These are phyloP conservation scores for Colletotrichum sp. DNA, from an alignment of 2,329 filamentous ascomycete genomes.

Conservation along the genomic window DNA sequence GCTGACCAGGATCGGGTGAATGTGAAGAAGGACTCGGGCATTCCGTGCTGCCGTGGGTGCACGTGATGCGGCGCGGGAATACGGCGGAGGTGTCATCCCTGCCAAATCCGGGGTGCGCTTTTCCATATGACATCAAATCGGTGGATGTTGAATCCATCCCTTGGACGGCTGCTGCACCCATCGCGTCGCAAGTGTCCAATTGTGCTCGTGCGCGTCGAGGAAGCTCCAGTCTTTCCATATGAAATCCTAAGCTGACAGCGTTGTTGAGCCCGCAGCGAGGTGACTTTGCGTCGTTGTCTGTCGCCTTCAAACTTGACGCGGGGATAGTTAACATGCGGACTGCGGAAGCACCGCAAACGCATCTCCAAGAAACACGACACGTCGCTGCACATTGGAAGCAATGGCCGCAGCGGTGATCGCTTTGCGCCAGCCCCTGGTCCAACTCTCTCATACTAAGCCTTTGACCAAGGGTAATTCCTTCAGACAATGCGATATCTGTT, in stretches of 20 bases:
- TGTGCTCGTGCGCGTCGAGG: background rate
- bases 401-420: conserved; percentile 19
- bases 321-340: conserved; percentile 17
- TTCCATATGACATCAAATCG: conserved; percentile 3
- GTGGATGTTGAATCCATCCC: background rate
- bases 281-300: background rate
- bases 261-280: background rate
- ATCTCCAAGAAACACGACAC: conserved; percentile 18
- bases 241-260: background rate
- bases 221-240: background rate
- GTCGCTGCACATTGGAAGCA: conserved; percentile 20
- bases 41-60: background rate
- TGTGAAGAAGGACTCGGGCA: background rate
- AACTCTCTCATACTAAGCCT: background rate
- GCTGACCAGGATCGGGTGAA: background rate
- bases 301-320: background rate
- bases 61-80: background rate
- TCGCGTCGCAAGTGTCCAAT: background rate
- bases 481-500: too few species aligned
- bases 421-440: conserved; percentile 18
- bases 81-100: background rate
- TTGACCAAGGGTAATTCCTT: background rate
- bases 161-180: background rate
- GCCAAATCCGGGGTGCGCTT: background rate
- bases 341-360: conserved; percentile 18